A percentile compares a stretch with the other conserved stretches of the same genome.
phyloP scores from a whole-genome alignment of 805 yeast genomes.

The Clavispora carvajalis region DNA sequence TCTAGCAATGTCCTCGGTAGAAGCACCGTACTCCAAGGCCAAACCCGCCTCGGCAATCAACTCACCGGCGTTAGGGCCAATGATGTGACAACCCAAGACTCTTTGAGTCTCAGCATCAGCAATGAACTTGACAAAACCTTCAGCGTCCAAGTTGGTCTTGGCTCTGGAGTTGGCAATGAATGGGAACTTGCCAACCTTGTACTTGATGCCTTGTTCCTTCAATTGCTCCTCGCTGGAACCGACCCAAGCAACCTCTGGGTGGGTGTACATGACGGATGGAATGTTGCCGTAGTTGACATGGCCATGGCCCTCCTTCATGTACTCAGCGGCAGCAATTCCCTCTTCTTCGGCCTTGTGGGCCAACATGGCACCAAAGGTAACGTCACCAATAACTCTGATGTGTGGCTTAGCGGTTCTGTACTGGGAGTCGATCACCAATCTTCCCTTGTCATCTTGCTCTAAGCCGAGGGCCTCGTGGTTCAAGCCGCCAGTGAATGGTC shows the following conservation, averaged over 20 bases:
- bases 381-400: slow-evolving; percentile 97
- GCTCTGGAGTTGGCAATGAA: slow-evolving; percentile 99
- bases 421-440: slow-evolving; percentile 90
- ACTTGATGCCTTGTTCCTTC: slow-evolving; percentile 86
- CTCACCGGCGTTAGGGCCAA: slow-evolving; percentile 99
- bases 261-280: slow-evolving; percentile 98
- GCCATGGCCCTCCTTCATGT: slow-evolving; percentile 88
- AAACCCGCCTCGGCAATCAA: slow-evolving; percentile 98
- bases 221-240: slow-evolving; percentile 94
- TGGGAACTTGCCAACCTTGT: slow-evolving; percentile 96
- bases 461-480: slow-evolving; percentile 84
- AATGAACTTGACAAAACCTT: slow-evolving; percentile 92
- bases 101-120: slow-evolving; percentile 98
- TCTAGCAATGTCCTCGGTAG: slow-evolving; percentile 96
- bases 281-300: slow-evolving; percentile 97
- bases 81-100: slow-evolving; percentile 91
- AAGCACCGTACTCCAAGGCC: slow-evolving; percentile 98
- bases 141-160: slow-evolving; percentile 94
- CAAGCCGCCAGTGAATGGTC: slow-evolving; percentile 90
- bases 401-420: slow-evolving; percentile 89
- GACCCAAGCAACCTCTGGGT: slow-evolving; percentile 99
- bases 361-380: slow-evolving; percentile 97
- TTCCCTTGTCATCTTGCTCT: slow-evolving; percentile 87
- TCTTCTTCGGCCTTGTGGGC: slow-evolving; percentile 99
- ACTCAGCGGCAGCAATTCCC: slow-evolving; percentile 98